Evolutionary conservation across 176 grass and related monocot species (phyloP), one percentile per base, ranked within the genome.

Genomic region (Luzula sylvatica): DNA sequence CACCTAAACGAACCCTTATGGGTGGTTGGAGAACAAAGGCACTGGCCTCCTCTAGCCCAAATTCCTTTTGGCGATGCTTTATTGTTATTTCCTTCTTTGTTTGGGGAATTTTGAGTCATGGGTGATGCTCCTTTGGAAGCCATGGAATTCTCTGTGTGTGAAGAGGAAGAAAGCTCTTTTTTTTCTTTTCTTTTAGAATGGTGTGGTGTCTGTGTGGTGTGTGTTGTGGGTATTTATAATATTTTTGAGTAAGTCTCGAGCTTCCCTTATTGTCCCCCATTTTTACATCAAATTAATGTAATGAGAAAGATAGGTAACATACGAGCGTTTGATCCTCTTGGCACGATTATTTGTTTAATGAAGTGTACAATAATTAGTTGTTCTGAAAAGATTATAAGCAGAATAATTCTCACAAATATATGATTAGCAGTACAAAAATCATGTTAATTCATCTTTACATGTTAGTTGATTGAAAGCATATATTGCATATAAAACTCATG

Each of bases 1-100:
- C 58, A 62, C 23, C 58, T 20, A 26, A 62, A 62, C 8, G 58
- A 62, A 46, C 58, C 58, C 42, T 46, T 62, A 43, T 62, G 58
- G 0, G 58, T 62, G 14, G 58, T 62, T 1, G 58, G 58, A 27
- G 58, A 62, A 40, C 58, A 62, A 25, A 62, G 58, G 23, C 58
- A 62, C 39, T 62, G 58, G 16, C 58, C 41, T 35, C 30, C 30
- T 35, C 22, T 22, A 24, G 41, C 15, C 8, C 24, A 12, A 6
- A 12, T n/a, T 47, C 41, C 58, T 40, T 62, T 62, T 4, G 7
- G 41, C 27, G 23, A 9, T 6, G 41, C 8, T 8, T 47, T 62
- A 7, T 18, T 62, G 41, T 47, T 46, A 14, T 47, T 47, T 47
- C 15, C 42, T 62, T 62, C 30, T 7, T 26, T 7, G 16, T 46